phyloP scores from a whole-genome alignment of 257 asterid species.

The Solanum acaule region DNA sequence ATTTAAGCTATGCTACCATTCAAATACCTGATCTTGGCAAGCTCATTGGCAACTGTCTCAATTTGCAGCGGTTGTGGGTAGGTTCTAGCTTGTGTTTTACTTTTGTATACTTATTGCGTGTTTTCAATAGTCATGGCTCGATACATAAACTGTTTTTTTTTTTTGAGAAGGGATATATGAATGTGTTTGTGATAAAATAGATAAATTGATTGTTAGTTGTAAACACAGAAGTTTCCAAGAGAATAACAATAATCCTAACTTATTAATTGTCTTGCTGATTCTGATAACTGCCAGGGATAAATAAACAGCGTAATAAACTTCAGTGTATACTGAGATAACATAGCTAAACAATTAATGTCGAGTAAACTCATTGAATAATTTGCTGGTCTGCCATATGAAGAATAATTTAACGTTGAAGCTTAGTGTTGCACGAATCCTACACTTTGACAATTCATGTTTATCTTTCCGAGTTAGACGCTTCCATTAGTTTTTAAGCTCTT shows the following conservation, averaged over 20 bases:
- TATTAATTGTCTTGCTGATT: background rate
- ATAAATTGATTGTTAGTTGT: background rate
- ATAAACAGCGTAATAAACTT: background rate
- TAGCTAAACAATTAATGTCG: background rate
- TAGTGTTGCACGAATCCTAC: background rate
- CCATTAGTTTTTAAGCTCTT: background rate
- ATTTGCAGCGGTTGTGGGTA: background rate
- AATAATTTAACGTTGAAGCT: background rate
- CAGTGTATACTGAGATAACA: background rate
- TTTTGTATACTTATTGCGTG: background rate
- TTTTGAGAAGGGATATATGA: background rate
- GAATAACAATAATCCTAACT: background rate
- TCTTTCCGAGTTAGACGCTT: background rate
- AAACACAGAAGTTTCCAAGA: background rate
- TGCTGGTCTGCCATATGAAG: background rate
- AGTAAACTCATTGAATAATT: background rate
- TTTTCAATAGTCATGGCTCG: background rate
- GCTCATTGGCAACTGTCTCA: background rate
- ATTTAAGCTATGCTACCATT: background rate
- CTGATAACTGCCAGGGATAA: background rate
- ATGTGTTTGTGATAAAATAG: background rate
- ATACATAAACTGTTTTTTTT: background rate
- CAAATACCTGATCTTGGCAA: background rate
- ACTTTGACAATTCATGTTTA: background rate
- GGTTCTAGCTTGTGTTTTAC: background rate